Base-by-base conservation (phyloP, 1,284 basidiomycete genomes). In the Ceraceosorus guamensis region DNA sequence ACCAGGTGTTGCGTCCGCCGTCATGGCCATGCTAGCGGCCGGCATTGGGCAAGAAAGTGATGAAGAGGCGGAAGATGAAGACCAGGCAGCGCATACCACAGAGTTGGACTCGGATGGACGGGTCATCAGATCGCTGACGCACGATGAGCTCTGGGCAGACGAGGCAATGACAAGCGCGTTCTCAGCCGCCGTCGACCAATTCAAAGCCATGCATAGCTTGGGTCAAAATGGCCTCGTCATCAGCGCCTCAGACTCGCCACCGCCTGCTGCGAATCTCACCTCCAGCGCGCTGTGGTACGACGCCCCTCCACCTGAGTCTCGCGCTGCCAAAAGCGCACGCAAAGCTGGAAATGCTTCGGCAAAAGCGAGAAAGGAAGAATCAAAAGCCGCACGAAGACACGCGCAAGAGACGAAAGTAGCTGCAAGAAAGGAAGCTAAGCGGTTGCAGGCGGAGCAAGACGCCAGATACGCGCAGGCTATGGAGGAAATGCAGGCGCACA, bases 61-160 rank as follows among this genome's bases (percentile, higher is more conserved):
- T n/a, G n/a, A n/a, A n/a, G n/a, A n/a, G n/a, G n/a, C n/a, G n/a
- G n/a, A n/a, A n/a, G n/a, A n/a, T n/a, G n/a, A n/a, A n/a, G n/a
- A n/a, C n/a, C n/a, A n/a, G n/a, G n/a, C n/a, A n/a, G n/a, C n/a
- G n/a, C n/a, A n/a, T n/a, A n/a, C n/a, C n/a, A n/a, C n/a, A n/a
- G n/a, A n/a, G n/a, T n/a, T n/a, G n/a, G n/a, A n/a, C n/a, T n/a
- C n/a, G n/a, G n/a, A n/a, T n/a, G n/a, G n/a, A n/a, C n/a, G n/a
- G n/a, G n/a, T n/a, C n/a, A n/a, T n/a, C n/a, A n/a, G 39, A 31
- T 33, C 37, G 31, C 52, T 59, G 5, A 44, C 47, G 5, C 41
- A 59, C n/a, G 48, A 18, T 14, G 48, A 59, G 24, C 31, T 59
- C 6, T 59, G 57, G 57, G 56, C 50, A 41, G 57, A 59, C 16